These are phyloP conservation scores for Ophiosphaerella narmari DNA, from an alignment of 2,329 filamentous ascomycete species.

Conservation along the genomic window DNA sequence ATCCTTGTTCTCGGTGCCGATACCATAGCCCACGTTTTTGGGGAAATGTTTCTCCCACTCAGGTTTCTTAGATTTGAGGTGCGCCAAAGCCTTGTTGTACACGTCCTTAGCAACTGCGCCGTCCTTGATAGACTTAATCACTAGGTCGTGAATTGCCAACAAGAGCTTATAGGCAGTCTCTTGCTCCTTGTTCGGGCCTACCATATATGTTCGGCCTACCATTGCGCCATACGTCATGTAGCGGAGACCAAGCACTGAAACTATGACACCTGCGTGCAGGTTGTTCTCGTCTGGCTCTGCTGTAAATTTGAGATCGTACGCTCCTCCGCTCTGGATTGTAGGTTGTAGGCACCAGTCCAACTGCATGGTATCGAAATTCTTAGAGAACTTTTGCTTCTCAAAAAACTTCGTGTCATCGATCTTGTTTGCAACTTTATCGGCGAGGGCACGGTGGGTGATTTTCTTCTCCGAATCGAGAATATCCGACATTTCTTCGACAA, in stretches of 20 bases:
- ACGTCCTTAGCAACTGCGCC: slow-evolving; percentile 86
- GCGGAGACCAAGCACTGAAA: slow-evolving; percentile 86
- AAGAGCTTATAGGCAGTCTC: slow-evolving; percentile 93
- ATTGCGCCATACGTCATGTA: slow-evolving; percentile 96
- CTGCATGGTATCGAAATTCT: slow-evolving; percentile 83
- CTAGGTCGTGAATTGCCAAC: slow-evolving; percentile 80
- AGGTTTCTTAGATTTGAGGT: slow-evolving; percentile 88
- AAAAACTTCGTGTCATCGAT: slow-evolving; percentile 95
- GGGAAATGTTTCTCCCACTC: slow-evolving; percentile 94
- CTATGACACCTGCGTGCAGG: slow-evolving; percentile 89
- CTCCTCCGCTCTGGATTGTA: slow-evolving; percentile 91
- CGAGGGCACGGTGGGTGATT: slow-evolving; percentile 83
- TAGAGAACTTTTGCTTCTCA: slow-evolving; percentile 80
- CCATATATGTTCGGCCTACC: slow-evolving; percentile 90
- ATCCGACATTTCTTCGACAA: slow-evolving; percentile 97
- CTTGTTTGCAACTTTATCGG: slow-evolving; percentile 87
- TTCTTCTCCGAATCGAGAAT: slow-evolving; percentile 97
- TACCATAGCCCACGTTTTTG: slow-evolving; percentile 88
- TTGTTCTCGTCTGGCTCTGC: slow-evolving; percentile 77
- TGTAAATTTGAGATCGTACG: slow-evolving; percentile 85
- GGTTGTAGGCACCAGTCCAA: slow-evolving; percentile 94
- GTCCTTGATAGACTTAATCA: slow-evolving; percentile 88
- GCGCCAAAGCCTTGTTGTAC: slow-evolving; percentile 80
- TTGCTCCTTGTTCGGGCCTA: slow-evolving; percentile 95
- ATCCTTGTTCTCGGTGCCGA: slow-evolving; percentile 91